These are phyloP conservation scores for Kwoniella sp. DNA, from an alignment of 768 basidiomycete species.

Conservation along the genomic window DNA sequence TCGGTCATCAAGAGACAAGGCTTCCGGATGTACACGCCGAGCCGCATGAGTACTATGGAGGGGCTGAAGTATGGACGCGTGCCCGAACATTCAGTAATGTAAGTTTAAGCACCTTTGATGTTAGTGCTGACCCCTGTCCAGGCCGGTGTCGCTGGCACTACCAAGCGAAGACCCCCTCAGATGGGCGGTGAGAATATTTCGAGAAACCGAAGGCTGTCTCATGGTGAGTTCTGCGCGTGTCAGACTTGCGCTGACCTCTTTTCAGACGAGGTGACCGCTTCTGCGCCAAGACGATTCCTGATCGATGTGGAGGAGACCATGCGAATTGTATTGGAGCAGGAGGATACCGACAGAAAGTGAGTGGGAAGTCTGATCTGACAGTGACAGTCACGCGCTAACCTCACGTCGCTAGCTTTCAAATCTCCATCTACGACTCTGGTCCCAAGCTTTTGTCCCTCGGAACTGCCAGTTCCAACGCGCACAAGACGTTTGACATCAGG, in stretches of 20 bases:
- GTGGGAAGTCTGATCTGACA: slow-evolving; percentile 16
- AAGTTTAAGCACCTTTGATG: slow-evolving; percentile 49
- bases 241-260: slow-evolving; percentile 5
- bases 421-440: slow-evolving; percentile 92
- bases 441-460: slow-evolving; percentile 95
- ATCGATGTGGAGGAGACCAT: slow-evolving; percentile 99
- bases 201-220: slow-evolving; percentile 79
- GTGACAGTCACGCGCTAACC: slow-evolving; percentile 1
- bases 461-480: slow-evolving; percentile 95
- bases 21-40: slow-evolving; percentile 64
- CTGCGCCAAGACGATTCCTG: slow-evolving; percentile 82
- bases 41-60: slow-evolving; percentile 79
- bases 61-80: slow-evolving; percentile 74
- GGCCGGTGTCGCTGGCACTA: slow-evolving; percentile 74
- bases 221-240: slow-evolving; percentile 59
- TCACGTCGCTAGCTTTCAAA: slow-evolving; percentile 57
- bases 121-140: slow-evolving; percentile 49
- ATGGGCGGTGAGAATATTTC: slow-evolving; percentile 78
- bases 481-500: slow-evolving; percentile 95
- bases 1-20: slow-evolving; percentile 30
- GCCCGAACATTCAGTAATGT: slow-evolving; percentile 87
- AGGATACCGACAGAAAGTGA: slow-evolving; percentile 89
- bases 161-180: slow-evolving; percentile 69
- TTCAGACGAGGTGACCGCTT: slow-evolving; percentile 72
- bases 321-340: slow-evolving; percentile 91